Evolutionary conservation across 805 yeast genomes (phyloP).

Genomic region (Wickerhamomyces chambardii): DNA sequence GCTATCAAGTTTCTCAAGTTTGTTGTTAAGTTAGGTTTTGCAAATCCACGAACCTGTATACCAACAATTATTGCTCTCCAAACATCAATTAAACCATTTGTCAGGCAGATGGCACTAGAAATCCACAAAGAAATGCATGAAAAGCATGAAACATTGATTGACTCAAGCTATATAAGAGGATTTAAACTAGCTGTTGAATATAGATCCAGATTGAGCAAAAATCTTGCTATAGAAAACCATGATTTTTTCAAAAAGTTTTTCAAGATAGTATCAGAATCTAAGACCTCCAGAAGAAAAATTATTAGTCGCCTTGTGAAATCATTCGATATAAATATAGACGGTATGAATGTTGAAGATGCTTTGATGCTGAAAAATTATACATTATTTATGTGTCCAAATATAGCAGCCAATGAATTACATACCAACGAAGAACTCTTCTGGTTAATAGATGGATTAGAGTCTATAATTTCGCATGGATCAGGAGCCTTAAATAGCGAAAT

Average conservation of each 20-base stretch:
- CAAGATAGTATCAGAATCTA: constrained; percentile 29
- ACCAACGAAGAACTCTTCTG: constrained; percentile 43
- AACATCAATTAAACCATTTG: constrained; percentile 34
- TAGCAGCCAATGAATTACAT: constrained; percentile 28
- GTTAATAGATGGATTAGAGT: constrained; percentile 33
- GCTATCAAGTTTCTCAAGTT: constrained; percentile 48
- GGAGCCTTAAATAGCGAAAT: too few species aligned
- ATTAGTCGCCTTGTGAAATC: constrained; percentile 22
- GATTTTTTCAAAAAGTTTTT: constrained; percentile 31
- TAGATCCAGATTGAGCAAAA: constrained; percentile 18
- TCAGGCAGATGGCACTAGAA: constrained; percentile 38
- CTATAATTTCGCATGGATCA: constrained; percentile 3
- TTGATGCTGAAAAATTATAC: constrained; percentile 18
- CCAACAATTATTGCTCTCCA: constrained; percentile 66
- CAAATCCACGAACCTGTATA: constrained; percentile 63
- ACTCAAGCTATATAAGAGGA: constrained; percentile 56
- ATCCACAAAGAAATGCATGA: constrained; percentile 49
- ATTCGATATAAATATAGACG: constrained; percentile 17
- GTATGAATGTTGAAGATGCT: constrained; percentile 12
- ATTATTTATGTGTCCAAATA: constrained; percentile 26
- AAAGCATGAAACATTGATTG: constrained; percentile 66
- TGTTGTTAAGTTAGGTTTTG: constrained; percentile 57
- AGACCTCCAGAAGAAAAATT: constrained; percentile 33
- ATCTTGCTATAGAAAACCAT: constrained; percentile 18
- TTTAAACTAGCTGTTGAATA: constrained; percentile 43